Percentiles rank a stretch among this genome's conserved stretches.
Evolutionary conservation across 2,329 filamentous ascomycete genomes (phyloP).

Genomic region (Endoconidiophora polonica): DNA sequence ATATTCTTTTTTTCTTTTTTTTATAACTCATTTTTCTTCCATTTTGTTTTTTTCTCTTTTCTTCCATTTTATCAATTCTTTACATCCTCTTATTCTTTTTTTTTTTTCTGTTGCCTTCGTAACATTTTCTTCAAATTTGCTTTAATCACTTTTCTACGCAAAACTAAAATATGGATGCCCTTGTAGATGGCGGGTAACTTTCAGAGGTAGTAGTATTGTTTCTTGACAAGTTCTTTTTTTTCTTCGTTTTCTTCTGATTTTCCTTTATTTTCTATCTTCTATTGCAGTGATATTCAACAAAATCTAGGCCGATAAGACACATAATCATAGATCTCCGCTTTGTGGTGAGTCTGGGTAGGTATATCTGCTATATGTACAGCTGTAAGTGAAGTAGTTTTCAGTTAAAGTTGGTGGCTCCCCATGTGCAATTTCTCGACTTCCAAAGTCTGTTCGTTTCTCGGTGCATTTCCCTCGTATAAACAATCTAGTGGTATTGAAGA

Average conservation of each 20-base stretch:
- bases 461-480: too few relatives aligned
- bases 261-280: too few relatives aligned
- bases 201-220: too few relatives aligned
- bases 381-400: constrained; percentile 1
- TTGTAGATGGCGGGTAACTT: too few relatives aligned
- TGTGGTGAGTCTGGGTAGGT: not conserved
- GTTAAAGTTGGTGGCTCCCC: not conserved
- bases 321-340: not conserved
- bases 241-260: too few relatives aligned
- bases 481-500: too few relatives aligned
- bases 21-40: not conserved
- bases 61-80: constrained; percentile 10
- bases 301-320: too few relatives aligned
- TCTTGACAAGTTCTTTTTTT: not conserved
- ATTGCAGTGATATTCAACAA: too few relatives aligned
- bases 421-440: too few relatives aligned
- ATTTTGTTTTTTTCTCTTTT: not conserved
- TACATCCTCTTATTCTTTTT: not conserved
- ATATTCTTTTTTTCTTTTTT: constrained; percentile 2
- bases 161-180: too few relatives aligned
- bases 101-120: not conserved
- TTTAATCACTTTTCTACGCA: not conserved
- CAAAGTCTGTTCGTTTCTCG: too few relatives aligned
- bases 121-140: not conserved
- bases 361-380: not conserved